Evolutionary conservation across 371 early-diverging fungal genomes (phyloP), one percentile per base, ranked within the genome.

Genomic region (Cokeromyces recurvatus): DNA sequence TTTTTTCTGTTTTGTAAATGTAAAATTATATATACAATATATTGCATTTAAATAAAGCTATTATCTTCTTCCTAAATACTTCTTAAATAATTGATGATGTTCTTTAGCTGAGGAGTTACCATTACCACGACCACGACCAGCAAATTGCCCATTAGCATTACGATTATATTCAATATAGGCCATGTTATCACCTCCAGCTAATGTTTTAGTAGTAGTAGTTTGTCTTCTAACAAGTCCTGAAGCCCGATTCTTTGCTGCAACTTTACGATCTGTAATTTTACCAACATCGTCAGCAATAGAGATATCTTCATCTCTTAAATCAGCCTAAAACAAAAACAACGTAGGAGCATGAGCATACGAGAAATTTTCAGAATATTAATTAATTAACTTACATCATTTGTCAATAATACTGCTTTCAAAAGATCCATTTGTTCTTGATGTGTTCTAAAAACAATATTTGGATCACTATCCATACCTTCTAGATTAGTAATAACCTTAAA

Each of bases 401-500:
- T 88, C 55, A 93, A 61, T 15, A 95, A 68, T 4, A 99, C 92
- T 2, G 87, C 81, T 38, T 91, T 87, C 36, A 99, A 74, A 7
- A 99, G 80, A 64, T 90, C 90, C 67, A 90, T 75, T 53, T 98
- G 97, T 48, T 91, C 86, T 34, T 77, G 68, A 21, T 79, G 77
- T 2, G 89, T 86, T 47, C 79, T 77, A 53, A 88, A 94, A 0
- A 86, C 87, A 9, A 91, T 72, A 4, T 82, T 78, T 0, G 77
- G 78, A 47, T 79, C 82, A 11, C 72, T 74, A 4, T 86, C 86
- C 71, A 90, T 81, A 10, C 92, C 92, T 49, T 90, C 87, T 8
- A 94, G 77, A 17, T 84, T 77, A 7, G 85, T 89, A 50, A 95
- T 89, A 20, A 93, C 97, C 69, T 97, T 98, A 78, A 98, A 99